phyloP scores from a whole-genome alignment of 371 early-diverging fungal species.

The Mortierella sp. region DNA sequence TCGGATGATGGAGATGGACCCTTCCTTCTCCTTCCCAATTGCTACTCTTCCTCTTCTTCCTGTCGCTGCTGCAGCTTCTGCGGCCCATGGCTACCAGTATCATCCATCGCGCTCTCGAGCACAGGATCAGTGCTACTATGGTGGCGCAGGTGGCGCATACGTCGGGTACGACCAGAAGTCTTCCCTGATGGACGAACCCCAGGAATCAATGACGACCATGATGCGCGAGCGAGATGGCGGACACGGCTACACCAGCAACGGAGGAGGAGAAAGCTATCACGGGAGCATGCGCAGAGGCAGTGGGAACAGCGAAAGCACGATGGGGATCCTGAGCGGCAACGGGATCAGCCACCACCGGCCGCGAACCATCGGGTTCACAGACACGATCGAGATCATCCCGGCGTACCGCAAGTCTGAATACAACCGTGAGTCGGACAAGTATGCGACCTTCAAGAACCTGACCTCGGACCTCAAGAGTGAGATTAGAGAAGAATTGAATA shows the following conservation, averaged over 20 bases:
- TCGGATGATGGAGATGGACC: neutral
- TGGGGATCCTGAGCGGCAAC: neutral
- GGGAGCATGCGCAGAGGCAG: neutral
- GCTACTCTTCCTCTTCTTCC: neutral
- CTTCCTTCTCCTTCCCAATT: neutral
- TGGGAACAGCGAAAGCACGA: neutral
- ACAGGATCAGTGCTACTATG: constrained; percentile 7
- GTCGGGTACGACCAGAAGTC: neutral
- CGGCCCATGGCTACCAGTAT: neutral
- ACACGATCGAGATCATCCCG: constrained; percentile 71
- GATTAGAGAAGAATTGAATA: constrained; percentile 77
- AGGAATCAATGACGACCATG: neutral
- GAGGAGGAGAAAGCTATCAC: neutral
- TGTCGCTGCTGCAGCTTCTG: neutral
- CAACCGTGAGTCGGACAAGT: constrained; percentile 70
- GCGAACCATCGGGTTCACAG: constrained; percentile 28
- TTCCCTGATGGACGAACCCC: neutral
- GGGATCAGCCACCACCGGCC: neutral
- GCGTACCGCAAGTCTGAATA: constrained; percentile 73
- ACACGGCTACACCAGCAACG: neutral
- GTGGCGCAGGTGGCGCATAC: neutral
- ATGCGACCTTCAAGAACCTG: constrained; percentile 73
- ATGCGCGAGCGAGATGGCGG: neutral
- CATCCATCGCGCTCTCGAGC: neutral
- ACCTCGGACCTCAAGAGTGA: constrained; percentile 73